Evolutionary conservation across 805 yeast species (phyloP), one percentile per base, ranked within the genome.

Genomic region (Kuraishia piskuri): DNA sequence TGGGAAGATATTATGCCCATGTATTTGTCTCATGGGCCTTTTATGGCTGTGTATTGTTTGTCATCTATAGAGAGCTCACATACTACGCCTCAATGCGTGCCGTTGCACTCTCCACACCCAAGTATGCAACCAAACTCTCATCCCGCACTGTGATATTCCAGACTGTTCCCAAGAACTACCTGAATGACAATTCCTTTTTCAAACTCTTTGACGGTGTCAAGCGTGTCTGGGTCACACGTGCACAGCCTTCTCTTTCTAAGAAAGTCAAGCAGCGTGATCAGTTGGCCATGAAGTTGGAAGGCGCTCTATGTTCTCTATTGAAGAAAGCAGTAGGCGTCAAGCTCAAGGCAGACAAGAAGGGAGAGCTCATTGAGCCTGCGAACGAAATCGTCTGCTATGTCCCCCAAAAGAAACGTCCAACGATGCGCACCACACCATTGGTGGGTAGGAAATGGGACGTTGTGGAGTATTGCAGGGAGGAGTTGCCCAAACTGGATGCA

Each of bases 111-210:
- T 77, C 97, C 1, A 80, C 96, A 9, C 96, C 96, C 20, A 77
- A 82, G 56, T 89, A 89, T 65, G 87, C 95, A 46, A 76, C 78
- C 55, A 83, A 82, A 59, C 67, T 88, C 40, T 78, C 92, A 17
- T 85, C 92, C 12, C 82, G 96, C 66, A 86, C 92, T 1, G 89
- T 92, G 1, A 74, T 92, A 51, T 83, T 91, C 68, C 96, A 88
- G 69, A 80, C 88, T 8, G 92, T 90, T 5, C 94, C 97, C 10
- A 80, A 84, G 54, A 79, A 83, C 54, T 80, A 81, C 61, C 72
- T 89, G 54, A 83, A 82, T 64, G 95, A 86, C 63, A 74, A 77
- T 53, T 90, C 88, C 52, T 80, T 92, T 56, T 74, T 79, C 60
- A 84, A 84, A 63, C 65, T 91, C 54, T 91, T 90, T 63, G 84